Evolutionary conservation across 208 protist species (phyloP), one percentile per base, ranked within the genome.

Genomic region (Acanthamoeba royreba): DNA sequence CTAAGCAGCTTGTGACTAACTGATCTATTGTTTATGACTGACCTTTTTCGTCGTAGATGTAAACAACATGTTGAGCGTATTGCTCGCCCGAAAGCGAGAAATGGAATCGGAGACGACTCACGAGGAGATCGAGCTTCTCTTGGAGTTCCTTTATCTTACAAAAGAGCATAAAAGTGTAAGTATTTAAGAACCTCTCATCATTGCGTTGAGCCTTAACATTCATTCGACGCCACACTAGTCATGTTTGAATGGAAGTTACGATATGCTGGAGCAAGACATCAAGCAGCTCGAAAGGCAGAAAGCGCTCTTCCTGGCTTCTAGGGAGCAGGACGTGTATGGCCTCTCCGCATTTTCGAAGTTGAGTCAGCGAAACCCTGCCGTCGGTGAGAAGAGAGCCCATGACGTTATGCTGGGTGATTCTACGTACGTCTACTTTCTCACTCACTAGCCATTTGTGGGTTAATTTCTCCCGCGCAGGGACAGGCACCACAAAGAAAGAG

Each of bases 221-320:
- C 53, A 3, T 8, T 25, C 11, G 11, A 66, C 55, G 55, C 19
- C 55, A 28, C 33, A 17, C 4, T 8, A 8, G 25, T 66, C 55
- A 66, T 66, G 4, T 66, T 66, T 90, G 83, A 90, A 90, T 33
- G 83, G 83, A n/a, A 90, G 53, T 33, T 90, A 47, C 35, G 83
- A 90, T n/a, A 22, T 90, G 83, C 49, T 90, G 35, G 83, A 90
- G 31, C 38, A 66, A 33, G 22, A 90, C 53, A 90, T 90, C 53
- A 69, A 58, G 38, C 47, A 35, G 53, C 28, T 90, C 25, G 83
- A 90, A 25, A 45, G 38, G 17, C 45, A 90, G 38, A 61, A 46
- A 52, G 38, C 28, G 45, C 15, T 46, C 49, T 69, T 66, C 28
- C 31, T 90, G 25, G 53, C 83, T 13, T 43, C 83, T 3, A 35